These are phyloP conservation scores for Trametes coccinea DNA, from an alignment of 768 basidiomycete genomes.

Conservation along the genomic window DNA sequence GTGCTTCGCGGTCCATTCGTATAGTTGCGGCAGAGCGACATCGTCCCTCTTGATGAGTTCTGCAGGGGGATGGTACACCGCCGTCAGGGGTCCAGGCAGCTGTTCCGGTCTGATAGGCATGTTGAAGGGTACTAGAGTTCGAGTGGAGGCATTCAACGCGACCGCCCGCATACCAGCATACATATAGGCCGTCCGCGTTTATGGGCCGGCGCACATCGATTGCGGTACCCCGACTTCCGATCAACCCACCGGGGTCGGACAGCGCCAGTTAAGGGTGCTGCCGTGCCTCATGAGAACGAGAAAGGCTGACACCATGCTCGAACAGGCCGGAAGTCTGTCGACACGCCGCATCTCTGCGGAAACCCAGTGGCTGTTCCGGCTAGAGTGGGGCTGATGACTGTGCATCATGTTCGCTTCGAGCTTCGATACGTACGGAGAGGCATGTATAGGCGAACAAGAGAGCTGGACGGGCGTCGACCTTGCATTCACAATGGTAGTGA, in stretches of 20 bases:
- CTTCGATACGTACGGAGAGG: no score
- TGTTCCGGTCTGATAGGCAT: background rate
- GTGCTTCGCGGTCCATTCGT: constrained; percentile 37
- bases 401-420: no score
- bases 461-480: no score
- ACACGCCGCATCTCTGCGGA: no score
- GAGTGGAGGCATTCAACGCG: background rate
- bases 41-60: background rate
- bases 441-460: no score
- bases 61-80: background rate
- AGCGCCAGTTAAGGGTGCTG: background rate
- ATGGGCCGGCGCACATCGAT: background rate
- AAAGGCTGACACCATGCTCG: background rate
- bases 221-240: background rate
- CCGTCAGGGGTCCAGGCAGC: background rate
- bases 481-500: no score
- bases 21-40: constrained; percentile 36
- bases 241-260: background rate
- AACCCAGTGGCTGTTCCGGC: no score
- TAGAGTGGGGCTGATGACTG: no score
- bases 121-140: background rate
- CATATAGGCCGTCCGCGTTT: background rate
- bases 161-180: background rate
- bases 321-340: background rate
- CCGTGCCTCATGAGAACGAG: background rate